Conservation (phyloP, 805 yeast species). For the Candida coquimbonensis region DNA sequence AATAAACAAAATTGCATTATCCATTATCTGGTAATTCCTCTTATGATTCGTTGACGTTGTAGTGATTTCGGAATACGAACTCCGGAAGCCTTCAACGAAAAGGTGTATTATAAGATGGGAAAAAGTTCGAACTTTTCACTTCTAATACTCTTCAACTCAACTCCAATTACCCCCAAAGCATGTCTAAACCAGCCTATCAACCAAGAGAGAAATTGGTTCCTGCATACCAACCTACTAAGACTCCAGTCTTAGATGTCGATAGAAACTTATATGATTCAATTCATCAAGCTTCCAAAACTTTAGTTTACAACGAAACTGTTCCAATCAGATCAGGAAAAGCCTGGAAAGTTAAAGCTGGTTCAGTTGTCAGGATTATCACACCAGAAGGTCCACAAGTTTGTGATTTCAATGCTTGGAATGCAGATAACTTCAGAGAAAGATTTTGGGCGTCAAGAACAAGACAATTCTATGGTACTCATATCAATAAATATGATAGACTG, state of each 20-base stretch:
- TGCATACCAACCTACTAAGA: constrained; percentile 51
- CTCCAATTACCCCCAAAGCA: background rate
- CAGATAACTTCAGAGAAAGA: constrained; percentile 53
- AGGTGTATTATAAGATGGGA: background rate
- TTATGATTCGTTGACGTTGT: no score
- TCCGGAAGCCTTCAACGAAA: background rate
- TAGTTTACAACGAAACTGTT: constrained; percentile 35
- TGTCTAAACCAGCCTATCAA: constrained; percentile 18
- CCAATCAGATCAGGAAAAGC: constrained; percentile 55
- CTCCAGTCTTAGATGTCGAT: constrained; percentile 46
- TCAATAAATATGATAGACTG: constrained; percentile 50
- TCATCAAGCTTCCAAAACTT: constrained; percentile 33
- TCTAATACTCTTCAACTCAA: background rate
- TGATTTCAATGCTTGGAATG: constrained; percentile 60
- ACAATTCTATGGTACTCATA: constrained; percentile 59
- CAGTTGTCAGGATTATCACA: constrained; percentile 51
- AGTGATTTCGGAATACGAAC: background rate
- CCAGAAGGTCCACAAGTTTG: constrained; percentile 71
- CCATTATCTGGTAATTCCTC: background rate
- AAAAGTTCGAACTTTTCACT: background rate
- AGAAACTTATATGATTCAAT: constrained; percentile 38
- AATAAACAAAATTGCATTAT: no score
- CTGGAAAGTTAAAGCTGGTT: constrained; percentile 55
- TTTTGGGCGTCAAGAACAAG: constrained; percentile 68
- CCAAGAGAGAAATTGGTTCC: constrained; percentile 35